Conservation (phyloP, 2,329 filamentous ascomycete genomes). For the Ustilaginoidea virens region DNA sequence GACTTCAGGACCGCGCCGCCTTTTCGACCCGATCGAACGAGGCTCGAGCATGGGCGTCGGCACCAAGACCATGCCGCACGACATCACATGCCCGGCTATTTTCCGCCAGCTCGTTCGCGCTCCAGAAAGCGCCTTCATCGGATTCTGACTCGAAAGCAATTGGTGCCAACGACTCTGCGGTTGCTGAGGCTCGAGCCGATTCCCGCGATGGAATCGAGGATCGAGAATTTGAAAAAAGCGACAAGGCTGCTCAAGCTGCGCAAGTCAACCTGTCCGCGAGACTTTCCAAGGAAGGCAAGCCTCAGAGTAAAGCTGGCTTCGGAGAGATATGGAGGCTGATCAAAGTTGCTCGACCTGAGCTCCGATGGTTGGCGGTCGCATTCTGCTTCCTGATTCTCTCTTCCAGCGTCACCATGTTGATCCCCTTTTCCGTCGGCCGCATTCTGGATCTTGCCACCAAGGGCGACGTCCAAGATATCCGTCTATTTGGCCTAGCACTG, state of each 20-base stretch:
- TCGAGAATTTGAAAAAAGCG: conserved; percentile 46
- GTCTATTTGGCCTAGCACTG: conserved; percentile 70
- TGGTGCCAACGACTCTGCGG: conserved; percentile 8
- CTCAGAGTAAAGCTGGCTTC: conserved; percentile 41
- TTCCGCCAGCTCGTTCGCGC: too few species aligned
- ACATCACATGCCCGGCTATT: too few species aligned
- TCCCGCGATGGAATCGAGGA: conserved; percentile 17
- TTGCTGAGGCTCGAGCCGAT: conserved; percentile 15
- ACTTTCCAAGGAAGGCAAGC: conserved; percentile 66
- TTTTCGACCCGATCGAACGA: too few species aligned
- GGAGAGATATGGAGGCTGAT: conserved; percentile 75
- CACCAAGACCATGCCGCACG: too few species aligned
- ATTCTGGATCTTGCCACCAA: conserved; percentile 87
- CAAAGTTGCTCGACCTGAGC: conserved; percentile 76
- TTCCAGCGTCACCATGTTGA: conserved; percentile 85
- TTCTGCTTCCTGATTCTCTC: conserved; percentile 79
- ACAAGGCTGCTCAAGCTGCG: conserved; percentile 73
- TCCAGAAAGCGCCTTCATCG: too few species aligned
- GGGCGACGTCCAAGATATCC: conserved; percentile 45
- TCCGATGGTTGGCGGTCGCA: conserved; percentile 60
- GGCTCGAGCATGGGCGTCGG: too few species aligned
- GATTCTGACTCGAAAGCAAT: conserved; percentile 16
- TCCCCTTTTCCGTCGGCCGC: conserved; percentile 91
- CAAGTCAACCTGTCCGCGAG: conserved; percentile 82
- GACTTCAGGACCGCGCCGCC: too few species aligned